Percentiles rank a stretch among this genome's conserved stretches.
phyloP scores from a whole-genome alignment of 2,329 filamentous ascomycete species.

The Trichoderma hamatum region DNA sequence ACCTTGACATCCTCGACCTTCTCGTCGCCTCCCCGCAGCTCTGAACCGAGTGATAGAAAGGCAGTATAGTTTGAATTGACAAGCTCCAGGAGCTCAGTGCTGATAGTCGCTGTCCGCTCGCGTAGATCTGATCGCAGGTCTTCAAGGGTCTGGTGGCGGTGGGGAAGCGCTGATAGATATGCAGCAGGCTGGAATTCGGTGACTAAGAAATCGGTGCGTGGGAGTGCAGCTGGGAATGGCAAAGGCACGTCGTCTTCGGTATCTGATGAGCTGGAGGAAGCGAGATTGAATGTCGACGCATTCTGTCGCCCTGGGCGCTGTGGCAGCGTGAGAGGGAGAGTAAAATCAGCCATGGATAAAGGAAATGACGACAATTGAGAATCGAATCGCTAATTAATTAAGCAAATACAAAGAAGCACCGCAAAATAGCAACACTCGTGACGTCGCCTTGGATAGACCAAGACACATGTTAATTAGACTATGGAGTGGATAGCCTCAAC shows the following conservation, averaged over 20 bases:
- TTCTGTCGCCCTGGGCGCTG: conserved; percentile 31
- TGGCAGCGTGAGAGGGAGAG: conserved; percentile 34
- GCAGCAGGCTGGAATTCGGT: conserved; percentile 75
- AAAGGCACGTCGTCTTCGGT: conserved; percentile 68
- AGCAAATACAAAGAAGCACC: background rate
- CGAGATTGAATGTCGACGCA: conserved; percentile 47
- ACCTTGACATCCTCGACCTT: conserved; percentile 88
- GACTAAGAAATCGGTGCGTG: conserved; percentile 79
- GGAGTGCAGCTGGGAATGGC: conserved; percentile 84
- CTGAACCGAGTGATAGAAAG: conserved; percentile 80
- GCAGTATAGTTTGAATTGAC: conserved; percentile 95
- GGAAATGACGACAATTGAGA: background rate
- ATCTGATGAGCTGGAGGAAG: conserved; percentile 45
- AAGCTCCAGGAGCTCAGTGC: conserved; percentile 85
- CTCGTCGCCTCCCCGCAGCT: conserved; percentile 85
- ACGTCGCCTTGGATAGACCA: background rate
- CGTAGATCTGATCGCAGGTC: conserved; percentile 87
- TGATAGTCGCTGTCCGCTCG: conserved; percentile 76
- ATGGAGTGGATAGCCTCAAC: background rate
- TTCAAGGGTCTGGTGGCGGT: conserved; percentile 94
- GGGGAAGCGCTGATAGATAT: conserved; percentile 79
- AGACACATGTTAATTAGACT: background rate
- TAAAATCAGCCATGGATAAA: conserved; percentile 35
- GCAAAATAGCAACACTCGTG: background rate
- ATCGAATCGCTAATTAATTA: background rate